Conservation (phyloP, 176 grass and related monocot species). For the Neostapfia colusana region DNA sequence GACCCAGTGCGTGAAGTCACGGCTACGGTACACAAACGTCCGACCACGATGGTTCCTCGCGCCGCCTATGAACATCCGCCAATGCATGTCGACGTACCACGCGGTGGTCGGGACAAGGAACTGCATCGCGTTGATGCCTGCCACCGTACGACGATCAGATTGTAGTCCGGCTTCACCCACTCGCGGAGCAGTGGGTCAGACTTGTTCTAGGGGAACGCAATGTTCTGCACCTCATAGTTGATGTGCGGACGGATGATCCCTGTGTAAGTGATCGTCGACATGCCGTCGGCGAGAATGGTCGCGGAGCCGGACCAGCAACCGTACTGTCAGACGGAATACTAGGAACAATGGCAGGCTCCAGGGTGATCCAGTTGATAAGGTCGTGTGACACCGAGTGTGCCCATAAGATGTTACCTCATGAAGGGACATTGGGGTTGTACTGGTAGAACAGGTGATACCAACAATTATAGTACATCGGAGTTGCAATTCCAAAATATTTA, state of each 20-base stretch:
- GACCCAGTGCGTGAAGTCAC: background rate
- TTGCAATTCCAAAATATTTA: background rate
- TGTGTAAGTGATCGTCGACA: too few species aligned
- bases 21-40: constrained; percentile 2
- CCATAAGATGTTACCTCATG: background rate
- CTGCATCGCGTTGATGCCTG: background rate
- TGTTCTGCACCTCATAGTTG: background rate
- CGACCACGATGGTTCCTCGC: background rate
- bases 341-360: too few species aligned
- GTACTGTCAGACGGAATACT: background rate
- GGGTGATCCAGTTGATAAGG: constrained; percentile 7
- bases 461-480: background rate
- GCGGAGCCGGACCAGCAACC: background rate
- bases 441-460: constrained; percentile 39
- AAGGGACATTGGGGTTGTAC: background rate
- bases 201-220: background rate
- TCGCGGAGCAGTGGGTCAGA: constrained; percentile 11
- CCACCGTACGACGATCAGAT: background rate
- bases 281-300: too few species aligned
- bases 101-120: constrained; percentile 19
- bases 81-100: background rate
- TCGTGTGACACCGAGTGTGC: background rate
- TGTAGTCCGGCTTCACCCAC: background rate
- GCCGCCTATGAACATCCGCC: constrained; percentile 1
- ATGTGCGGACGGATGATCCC: background rate